A percentile compares a stretch with the other conserved stretches of the same genome.
Conservation (phyloP, 2,329 filamentous ascomycete species). For the Kalaharituber pfeilii region DNA sequence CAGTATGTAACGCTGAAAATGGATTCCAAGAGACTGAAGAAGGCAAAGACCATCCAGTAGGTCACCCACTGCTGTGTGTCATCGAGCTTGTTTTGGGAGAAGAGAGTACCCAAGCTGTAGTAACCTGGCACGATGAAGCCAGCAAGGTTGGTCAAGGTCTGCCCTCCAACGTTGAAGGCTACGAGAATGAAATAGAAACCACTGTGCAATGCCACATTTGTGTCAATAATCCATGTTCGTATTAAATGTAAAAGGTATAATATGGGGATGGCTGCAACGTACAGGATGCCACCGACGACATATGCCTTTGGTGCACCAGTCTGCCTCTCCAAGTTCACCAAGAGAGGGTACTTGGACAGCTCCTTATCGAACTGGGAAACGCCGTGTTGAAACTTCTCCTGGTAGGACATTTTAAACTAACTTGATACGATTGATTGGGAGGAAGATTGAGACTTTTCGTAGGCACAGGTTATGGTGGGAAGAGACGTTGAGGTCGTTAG, state of each 20-base stretch:
- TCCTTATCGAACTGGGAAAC: constrained; percentile 67
- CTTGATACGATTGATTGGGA: neutral
- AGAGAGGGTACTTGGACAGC: constrained; percentile 68
- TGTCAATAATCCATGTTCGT: neutral
- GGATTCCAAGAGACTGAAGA: constrained; percentile 65
- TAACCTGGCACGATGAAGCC: constrained; percentile 70
- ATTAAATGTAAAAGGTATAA: neutral
- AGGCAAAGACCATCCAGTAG: constrained; percentile 79
- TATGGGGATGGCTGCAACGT: constrained; percentile 5
- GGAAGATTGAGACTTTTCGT: neutral
- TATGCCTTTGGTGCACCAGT: constrained; percentile 71
- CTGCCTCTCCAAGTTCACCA: constrained; percentile 76
- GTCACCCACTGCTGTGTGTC: constrained; percentile 71
- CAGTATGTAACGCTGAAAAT: constrained; percentile 74
- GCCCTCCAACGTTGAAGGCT: constrained; percentile 80
- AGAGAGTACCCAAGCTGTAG: constrained; percentile 66
- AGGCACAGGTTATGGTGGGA: neutral
- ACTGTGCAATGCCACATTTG: constrained; percentile 3
- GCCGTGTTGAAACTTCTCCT: constrained; percentile 60
- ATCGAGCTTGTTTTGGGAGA: constrained; percentile 52
- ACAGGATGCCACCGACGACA: constrained; percentile 52
- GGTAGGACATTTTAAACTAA: constrained; percentile 45
- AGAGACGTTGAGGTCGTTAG: neutral
- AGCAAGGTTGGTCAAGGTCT: constrained; percentile 72
- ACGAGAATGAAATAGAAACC: constrained; percentile 80